A percentile compares a stretch with the other conserved stretches of the same genome.
Conservation (phyloP, 2,329 filamentous ascomycete genomes). For the Neonectria ditissima region DNA sequence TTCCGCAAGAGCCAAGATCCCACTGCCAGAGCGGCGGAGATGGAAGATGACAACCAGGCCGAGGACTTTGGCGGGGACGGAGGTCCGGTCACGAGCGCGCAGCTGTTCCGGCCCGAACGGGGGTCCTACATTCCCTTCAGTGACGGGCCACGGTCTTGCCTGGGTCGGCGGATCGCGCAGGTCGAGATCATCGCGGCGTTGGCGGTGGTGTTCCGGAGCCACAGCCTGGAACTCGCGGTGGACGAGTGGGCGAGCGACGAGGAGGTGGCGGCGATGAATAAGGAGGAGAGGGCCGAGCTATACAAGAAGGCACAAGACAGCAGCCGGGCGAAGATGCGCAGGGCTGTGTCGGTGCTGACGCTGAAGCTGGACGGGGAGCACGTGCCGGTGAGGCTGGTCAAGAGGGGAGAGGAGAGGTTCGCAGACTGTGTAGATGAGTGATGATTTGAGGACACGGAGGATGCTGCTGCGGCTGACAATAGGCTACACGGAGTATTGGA, state of each 20-base stretch:
- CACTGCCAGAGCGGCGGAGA: slow-evolving; percentile 34
- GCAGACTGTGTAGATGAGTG: slow-evolving; percentile 52
- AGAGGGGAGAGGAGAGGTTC: slow-evolving; percentile 78
- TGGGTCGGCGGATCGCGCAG: slow-evolving; percentile 69
- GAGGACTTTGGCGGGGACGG: slow-evolving; percentile 70
- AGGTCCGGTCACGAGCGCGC: slow-evolving; percentile 70
- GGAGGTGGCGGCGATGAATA: slow-evolving; percentile 64
- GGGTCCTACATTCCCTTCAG: slow-evolving; percentile 70
- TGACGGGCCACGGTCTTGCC: slow-evolving; percentile 67
- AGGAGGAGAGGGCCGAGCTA: slow-evolving; percentile 59
- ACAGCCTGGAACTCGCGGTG: slow-evolving; percentile 78
- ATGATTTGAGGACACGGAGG: neutral
- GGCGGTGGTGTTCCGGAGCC: slow-evolving; percentile 66
- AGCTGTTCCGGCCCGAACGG: slow-evolving; percentile 69
- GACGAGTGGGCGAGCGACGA: slow-evolving; percentile 67
- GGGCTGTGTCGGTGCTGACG: slow-evolving; percentile 74
- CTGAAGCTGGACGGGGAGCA: slow-evolving; percentile 74
- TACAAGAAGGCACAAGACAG: slow-evolving; percentile 72
- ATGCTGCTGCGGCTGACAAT: neutral
- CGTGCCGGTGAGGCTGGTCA: slow-evolving; percentile 76
- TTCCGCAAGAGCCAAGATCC: slow-evolving; percentile 56
- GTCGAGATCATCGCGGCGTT: slow-evolving; percentile 69
- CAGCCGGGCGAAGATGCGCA: slow-evolving; percentile 63
- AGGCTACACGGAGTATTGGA: neutral
- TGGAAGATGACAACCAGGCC: slow-evolving; percentile 34